These are phyloP conservation scores for Termitomyces sp. DNA, from an alignment of 768 basidiomycete genomes.

Conservation along the genomic window DNA sequence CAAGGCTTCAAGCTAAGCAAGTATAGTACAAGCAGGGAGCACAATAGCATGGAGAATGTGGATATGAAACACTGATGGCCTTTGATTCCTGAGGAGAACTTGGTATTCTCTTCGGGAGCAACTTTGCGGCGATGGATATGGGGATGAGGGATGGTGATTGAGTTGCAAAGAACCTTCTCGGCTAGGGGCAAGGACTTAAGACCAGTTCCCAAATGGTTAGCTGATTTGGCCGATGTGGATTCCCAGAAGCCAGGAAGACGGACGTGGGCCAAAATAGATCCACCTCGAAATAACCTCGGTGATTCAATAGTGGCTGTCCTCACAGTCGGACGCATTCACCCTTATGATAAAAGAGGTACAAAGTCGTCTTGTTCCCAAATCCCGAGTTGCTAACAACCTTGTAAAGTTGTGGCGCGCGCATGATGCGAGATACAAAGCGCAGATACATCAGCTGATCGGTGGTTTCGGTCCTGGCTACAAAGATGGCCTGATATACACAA, in stretches of 20 bases:
- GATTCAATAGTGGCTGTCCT: not conserved
- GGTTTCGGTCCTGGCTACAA: not conserved
- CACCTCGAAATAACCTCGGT: not conserved
- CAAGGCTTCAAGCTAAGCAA: not conserved
- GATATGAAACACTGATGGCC: not conserved
- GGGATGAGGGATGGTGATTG: too few species aligned
- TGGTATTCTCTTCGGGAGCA: constrained; percentile 3
- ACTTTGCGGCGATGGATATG: not conserved
- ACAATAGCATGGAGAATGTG: not conserved
- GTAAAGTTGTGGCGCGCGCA: not conserved
- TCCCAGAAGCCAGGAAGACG: not conserved
- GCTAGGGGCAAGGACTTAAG: too few species aligned
- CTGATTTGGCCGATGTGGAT: not conserved
- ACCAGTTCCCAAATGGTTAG: not conserved
- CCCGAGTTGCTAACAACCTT: too few species aligned
- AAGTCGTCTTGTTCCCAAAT: not conserved
- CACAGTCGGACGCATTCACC: too few species aligned
- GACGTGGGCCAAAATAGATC: not conserved
- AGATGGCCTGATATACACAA: not conserved
- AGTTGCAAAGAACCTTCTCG: not conserved
- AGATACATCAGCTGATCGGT: not conserved
- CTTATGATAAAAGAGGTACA: not conserved
- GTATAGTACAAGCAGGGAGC: not conserved
- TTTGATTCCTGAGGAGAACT: not conserved
- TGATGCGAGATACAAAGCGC: not conserved